Percentiles rank a stretch among this genome's conserved stretches.
These are phyloP conservation scores for Ammopiptanthus mongolicus DNA, from an alignment of 306 rosid genomes.

Conservation along the genomic window DNA sequence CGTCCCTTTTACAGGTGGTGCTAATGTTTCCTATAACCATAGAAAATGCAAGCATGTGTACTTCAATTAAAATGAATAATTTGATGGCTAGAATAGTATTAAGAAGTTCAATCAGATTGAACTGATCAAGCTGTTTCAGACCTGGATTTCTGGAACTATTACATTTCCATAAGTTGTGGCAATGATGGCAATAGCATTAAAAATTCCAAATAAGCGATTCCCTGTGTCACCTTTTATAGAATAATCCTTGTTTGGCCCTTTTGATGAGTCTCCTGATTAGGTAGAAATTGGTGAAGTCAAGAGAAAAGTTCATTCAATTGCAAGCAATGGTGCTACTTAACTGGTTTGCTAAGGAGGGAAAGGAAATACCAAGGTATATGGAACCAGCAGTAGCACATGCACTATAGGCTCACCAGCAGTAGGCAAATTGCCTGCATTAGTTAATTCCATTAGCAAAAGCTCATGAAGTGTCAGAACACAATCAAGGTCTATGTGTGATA, in stretches of 20 bases:
- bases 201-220: slow-evolving; percentile 33
- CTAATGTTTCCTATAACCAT: slow-evolving; percentile 44
- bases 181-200: slow-evolving; percentile 49
- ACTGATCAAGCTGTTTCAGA: not conserved
- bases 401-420: slow-evolving; percentile 38
- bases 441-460: no score
- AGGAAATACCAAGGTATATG: slow-evolving; percentile 34
- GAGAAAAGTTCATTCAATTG: not conserved
- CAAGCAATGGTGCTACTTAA: not conserved
- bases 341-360: not conserved
- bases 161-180: slow-evolving; percentile 60
- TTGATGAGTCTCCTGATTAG: slow-evolving; percentile 32
- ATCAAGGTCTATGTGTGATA: no score
- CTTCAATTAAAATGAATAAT: not conserved
- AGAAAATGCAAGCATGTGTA: not conserved
- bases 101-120: not conserved
- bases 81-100: not conserved
- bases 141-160: slow-evolving; percentile 61
- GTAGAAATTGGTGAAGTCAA: not conserved
- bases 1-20: slow-evolving; percentile 56
- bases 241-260: slow-evolving; percentile 47
- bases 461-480: no score
- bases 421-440: not conserved
- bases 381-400: slow-evolving; percentile 44
- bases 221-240: slow-evolving; percentile 28